phyloP scores from a whole-genome alignment of 163 green algal species.

The Coccomyxa subellipsoidea region DNA sequence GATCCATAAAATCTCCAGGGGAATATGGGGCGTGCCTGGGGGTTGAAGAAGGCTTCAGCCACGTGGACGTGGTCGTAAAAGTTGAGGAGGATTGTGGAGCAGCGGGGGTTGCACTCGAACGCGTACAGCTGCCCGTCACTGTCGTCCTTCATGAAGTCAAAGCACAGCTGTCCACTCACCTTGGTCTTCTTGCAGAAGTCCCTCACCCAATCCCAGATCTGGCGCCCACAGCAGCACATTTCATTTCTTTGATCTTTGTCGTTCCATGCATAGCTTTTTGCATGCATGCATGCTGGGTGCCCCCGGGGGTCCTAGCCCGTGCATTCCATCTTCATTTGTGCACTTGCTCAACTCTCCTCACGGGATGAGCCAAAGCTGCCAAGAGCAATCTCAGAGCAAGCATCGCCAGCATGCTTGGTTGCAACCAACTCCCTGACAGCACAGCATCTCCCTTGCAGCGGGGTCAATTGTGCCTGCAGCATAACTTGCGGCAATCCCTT shows the following conservation, averaged over 20 bases:
- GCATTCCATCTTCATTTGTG: no score
- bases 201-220: constrained; percentile 28
- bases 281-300: not conserved
- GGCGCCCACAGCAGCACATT: not conserved
- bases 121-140: constrained; percentile 31
- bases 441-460: no score
- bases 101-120: constrained; percentile 46
- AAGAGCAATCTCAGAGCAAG: no score
- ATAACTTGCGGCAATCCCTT: no score
- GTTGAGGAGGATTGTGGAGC: constrained; percentile 34
- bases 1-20: no score
- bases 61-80: constrained; percentile 32
- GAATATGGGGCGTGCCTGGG: not conserved
- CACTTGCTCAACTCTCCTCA: no score
- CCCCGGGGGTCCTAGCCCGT: no score
- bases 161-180: constrained; percentile 31
- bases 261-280: not conserved
- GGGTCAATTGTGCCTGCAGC: no score
- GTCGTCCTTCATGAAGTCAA: constrained; percentile 34
- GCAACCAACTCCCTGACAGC: no score
- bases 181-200: constrained; percentile 22
- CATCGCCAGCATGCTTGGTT: no score
- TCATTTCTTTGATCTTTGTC: not conserved
- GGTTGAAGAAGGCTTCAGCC: constrained; percentile 21
- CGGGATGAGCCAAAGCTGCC: no score